Percentiles rank a stretch among this genome's conserved stretches.
These are phyloP conservation scores for Aphanomyces invadans DNA, from an alignment of 352 stramenopile species.

Conservation along the genomic window DNA sequence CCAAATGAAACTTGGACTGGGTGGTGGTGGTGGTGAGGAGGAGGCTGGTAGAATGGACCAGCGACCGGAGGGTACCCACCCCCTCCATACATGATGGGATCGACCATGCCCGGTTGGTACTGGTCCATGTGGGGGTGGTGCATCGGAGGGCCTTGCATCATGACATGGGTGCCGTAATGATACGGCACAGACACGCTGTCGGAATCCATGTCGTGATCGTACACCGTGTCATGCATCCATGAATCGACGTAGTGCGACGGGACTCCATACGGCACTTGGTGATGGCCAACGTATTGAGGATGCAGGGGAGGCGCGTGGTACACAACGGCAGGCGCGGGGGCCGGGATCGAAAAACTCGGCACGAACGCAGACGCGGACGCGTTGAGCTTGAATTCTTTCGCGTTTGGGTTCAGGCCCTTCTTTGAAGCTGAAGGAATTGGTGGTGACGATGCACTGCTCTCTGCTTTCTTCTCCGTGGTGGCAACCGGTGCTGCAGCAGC, in stretches of 20 bases:
- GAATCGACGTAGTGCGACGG: background rate
- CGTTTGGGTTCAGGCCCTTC: conserved; percentile 74
- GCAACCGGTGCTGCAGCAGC: background rate
- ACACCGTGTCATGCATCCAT: conserved; percentile 26
- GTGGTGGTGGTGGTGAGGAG: background rate
- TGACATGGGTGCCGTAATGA: conserved; percentile 57
- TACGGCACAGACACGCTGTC: too few species aligned
- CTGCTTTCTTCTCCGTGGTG: conserved; percentile 25
- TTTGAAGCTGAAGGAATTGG: conserved; percentile 37
- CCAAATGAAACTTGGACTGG: background rate
- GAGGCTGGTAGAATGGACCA: background rate
- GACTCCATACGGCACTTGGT: conserved; percentile 20
- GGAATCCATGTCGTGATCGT: conserved; percentile 46
- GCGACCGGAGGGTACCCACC: conserved; percentile 14
- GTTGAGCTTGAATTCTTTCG: conserved; percentile 83
- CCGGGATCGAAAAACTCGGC: conserved; percentile 37
- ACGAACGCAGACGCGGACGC: conserved; percentile 57
- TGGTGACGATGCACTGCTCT: too few species aligned
- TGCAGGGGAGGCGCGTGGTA: conserved; percentile 16
- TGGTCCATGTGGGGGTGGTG: conserved; percentile 65
- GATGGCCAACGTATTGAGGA: conserved; percentile 26
- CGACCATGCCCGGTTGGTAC: conserved; percentile 36
- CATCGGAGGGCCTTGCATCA: conserved; percentile 48
- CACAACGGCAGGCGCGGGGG: background rate
- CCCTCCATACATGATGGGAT: background rate